Evolutionary conservation across 2,329 filamentous ascomycete species (phyloP).

Genomic region (Xylaria sp.): DNA sequence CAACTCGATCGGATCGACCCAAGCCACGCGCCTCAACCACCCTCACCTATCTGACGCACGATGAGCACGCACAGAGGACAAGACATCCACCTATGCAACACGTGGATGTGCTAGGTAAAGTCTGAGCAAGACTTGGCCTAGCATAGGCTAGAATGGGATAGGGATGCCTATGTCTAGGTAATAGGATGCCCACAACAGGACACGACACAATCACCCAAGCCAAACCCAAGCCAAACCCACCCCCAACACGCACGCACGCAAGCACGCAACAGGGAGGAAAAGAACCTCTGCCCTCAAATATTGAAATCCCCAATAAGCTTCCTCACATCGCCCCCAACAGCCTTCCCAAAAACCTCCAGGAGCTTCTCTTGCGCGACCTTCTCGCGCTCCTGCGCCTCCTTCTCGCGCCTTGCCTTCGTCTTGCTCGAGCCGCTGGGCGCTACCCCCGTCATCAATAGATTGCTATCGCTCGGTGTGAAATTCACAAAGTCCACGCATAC

Average conservation of each 20-base stretch:
- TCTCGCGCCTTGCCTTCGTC: conserved; percentile 92
- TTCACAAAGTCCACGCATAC: conserved; percentile 78
- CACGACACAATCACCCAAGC: no score
- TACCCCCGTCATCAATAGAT: conserved; percentile 85
- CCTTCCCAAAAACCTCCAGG: conserved; percentile 73
- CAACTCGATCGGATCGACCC: background rate
- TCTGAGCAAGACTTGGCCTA: no score
- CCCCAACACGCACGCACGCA: background rate
- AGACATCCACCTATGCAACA: no score
- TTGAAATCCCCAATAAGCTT: conserved; percentile 63
- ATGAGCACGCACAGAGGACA: background rate
- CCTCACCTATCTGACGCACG: background rate
- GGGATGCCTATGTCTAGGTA: no score
- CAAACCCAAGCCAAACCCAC: background rate
- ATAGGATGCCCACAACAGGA: no score
- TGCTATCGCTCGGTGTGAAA: conserved; percentile 83
- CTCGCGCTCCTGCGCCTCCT: conserved; percentile 87
- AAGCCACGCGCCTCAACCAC: background rate
- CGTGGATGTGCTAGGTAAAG: no score
- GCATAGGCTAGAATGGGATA: no score
- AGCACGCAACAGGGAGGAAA: background rate
- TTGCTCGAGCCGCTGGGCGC: conserved; percentile 92
- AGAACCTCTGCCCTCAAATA: background rate
- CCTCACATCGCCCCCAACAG: conserved; percentile 69
- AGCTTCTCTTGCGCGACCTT: conserved; percentile 85